phyloP scores from a whole-genome alignment of 495 filamentous ascomycete species.

The Cercophora scortea region DNA sequence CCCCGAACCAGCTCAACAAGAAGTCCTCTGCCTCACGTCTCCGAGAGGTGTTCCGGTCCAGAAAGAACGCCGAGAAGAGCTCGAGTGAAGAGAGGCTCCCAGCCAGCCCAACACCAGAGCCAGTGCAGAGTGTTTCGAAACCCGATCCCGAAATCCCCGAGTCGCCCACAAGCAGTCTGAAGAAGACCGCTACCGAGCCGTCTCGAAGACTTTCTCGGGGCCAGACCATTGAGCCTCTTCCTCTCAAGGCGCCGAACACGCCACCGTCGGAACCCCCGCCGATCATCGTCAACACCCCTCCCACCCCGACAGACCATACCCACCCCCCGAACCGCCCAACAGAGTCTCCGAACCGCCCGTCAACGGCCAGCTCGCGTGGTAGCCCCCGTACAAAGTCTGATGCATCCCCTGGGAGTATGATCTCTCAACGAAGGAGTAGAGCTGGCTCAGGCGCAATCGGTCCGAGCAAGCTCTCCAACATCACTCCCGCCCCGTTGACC shows the following conservation, averaged over 20 bases:
- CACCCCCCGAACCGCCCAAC: constrained; percentile 4
- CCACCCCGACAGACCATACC: constrained; percentile 41
- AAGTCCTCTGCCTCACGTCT: constrained; percentile 40
- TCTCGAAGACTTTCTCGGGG: constrained; percentile 21
- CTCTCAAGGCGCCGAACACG: constrained; percentile 29
- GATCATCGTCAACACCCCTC: constrained; percentile 49
- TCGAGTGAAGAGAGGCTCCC: constrained; percentile 15
- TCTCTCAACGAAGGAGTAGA: constrained; percentile 46
- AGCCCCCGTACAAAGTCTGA: constrained; percentile 27
- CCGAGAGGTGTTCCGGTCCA: constrained; percentile 36
- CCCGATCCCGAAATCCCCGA: neutral
- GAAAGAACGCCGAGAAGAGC: constrained; percentile 19
- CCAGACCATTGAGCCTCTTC: constrained; percentile 29
- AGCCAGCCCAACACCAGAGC: neutral
- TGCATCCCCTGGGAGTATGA: constrained; percentile 58
- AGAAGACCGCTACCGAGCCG: constrained; percentile 8
- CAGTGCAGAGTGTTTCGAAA: neutral
- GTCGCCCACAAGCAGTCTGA: neutral
- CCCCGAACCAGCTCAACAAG: constrained; percentile 26
- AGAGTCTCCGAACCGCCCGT: neutral
- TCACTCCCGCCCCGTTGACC: constrained; percentile 62
- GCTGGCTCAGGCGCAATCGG: constrained; percentile 59
- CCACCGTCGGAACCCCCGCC: constrained; percentile 39
- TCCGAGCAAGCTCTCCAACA: constrained; percentile 87
- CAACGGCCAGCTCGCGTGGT: constrained; percentile 9